phyloP scores from a whole-genome alignment of 805 yeast genomes.

The Tetrapisispora taiwanensis region DNA sequence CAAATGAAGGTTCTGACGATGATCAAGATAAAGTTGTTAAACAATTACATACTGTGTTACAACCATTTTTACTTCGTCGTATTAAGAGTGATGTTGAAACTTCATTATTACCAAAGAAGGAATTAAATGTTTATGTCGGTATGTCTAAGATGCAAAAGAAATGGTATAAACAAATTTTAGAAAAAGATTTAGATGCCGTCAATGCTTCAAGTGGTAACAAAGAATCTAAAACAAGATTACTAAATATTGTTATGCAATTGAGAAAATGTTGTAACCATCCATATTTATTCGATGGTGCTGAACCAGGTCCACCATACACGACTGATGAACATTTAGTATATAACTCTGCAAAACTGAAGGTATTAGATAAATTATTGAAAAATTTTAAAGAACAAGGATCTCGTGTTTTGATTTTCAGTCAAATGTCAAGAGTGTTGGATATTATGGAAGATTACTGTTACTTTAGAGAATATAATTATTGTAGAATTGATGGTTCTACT shows the following conservation, averaged over 20 bases:
- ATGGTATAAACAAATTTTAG: slow-evolving; percentile 69
- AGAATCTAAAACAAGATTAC: slow-evolving; percentile 64
- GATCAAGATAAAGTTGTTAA: slow-evolving; percentile 46
- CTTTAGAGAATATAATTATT: slow-evolving; percentile 58
- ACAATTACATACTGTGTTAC: slow-evolving; percentile 65
- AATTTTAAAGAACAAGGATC: slow-evolving; percentile 60
- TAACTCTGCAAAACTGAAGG: slow-evolving; percentile 63
- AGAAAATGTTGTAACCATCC: slow-evolving; percentile 84
- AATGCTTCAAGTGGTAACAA: slow-evolving; percentile 70
- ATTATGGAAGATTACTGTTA: slow-evolving; percentile 70
- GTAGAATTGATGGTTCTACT: slow-evolving; percentile 78
- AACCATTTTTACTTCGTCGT: slow-evolving; percentile 68
- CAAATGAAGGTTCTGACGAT: slow-evolving; percentile 32
- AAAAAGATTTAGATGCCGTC: slow-evolving; percentile 75
- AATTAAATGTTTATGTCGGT: slow-evolving; percentile 59
- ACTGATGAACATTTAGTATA: slow-evolving; percentile 74
- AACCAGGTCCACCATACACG: slow-evolving; percentile 82
- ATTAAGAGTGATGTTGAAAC: slow-evolving; percentile 76
- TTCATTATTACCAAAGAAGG: slow-evolving; percentile 64
- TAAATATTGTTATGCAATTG: slow-evolving; percentile 76
- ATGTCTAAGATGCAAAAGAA: slow-evolving; percentile 72
- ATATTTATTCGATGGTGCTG: slow-evolving; percentile 76
- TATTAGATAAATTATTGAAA: slow-evolving; percentile 55
- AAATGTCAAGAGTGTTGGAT: slow-evolving; percentile 75
- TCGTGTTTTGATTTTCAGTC: slow-evolving; percentile 69